These are phyloP conservation scores for Hymenochaete sp. DNA, from an alignment of 1,284 basidiomycete genomes.

Conservation along the genomic window DNA sequence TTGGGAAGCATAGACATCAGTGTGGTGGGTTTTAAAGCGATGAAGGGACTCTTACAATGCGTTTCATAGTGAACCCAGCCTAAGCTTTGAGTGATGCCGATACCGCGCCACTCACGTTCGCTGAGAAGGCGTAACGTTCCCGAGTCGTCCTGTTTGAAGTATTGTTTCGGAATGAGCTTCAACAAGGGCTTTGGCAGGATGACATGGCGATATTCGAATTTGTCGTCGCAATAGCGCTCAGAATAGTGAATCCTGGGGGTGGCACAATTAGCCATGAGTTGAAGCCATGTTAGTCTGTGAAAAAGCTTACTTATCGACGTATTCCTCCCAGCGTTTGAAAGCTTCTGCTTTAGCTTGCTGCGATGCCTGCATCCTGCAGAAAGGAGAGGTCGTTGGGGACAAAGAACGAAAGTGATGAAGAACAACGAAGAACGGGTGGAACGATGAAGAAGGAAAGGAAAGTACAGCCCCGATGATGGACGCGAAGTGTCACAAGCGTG, in stretches of 20 bases:
- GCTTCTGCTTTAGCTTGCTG: conserved; percentile 13
- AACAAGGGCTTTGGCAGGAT: conserved; percentile 84
- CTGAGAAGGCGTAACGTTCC: conserved; percentile 76
- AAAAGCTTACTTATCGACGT: conserved; percentile 46
- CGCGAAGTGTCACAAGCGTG: too few relatives aligned
- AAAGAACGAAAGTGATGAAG: too few relatives aligned
- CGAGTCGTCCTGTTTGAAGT: conserved; percentile 67
- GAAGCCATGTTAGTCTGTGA: neutral
- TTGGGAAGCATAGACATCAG: conserved; percentile 3
- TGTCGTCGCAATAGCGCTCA: conserved; percentile 75
- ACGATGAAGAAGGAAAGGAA: too few relatives aligned
- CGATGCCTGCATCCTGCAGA: conserved; percentile 4
- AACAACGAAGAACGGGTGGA: too few relatives aligned
- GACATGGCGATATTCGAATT: conserved; percentile 87
- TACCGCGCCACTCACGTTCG: conserved; percentile 90
- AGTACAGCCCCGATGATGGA: too few relatives aligned
- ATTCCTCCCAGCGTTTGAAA: conserved; percentile 27
- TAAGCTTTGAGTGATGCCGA: conserved; percentile 91
- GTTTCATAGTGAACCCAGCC: conserved; percentile 99
- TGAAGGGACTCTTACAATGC: conserved; percentile 57
- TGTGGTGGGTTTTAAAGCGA: neutral
- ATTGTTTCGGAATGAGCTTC: conserved; percentile 80
- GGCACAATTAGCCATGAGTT: neutral
- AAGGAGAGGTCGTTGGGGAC: too few relatives aligned
- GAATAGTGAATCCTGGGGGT: conserved; percentile 70